Conservation (phyloP, 495 filamentous ascomycete genomes). For the Aspergillus sclerotioniger region DNA sequence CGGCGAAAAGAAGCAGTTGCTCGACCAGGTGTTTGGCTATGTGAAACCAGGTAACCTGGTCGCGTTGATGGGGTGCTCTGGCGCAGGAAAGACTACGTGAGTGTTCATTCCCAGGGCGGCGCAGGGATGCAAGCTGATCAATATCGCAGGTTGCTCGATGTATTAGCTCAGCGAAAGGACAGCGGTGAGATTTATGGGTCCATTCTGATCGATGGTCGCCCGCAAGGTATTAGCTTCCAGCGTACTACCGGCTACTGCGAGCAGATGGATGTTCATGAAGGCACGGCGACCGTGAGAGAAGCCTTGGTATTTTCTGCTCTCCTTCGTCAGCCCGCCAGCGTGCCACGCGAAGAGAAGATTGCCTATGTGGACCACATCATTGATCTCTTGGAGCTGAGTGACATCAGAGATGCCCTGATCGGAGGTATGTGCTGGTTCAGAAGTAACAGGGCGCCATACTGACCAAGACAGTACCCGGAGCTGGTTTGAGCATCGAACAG, state of each 20-base stretch:
- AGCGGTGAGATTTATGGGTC: constrained; percentile 48
- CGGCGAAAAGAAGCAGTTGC: constrained; percentile 52
- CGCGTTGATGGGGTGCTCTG: constrained; percentile 78
- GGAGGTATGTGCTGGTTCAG: constrained; percentile 44
- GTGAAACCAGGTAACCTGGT: constrained; percentile 78
- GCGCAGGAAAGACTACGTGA: constrained; percentile 82
- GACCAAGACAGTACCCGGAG: constrained; percentile 49
- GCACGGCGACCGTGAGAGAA: constrained; percentile 44
- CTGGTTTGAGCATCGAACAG: constrained; percentile 80
- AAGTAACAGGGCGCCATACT: constrained; percentile 10
- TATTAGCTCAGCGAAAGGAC: constrained; percentile 48
- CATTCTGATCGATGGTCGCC: constrained; percentile 47
- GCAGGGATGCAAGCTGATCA: constrained; percentile 49
- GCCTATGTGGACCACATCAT: constrained; percentile 52
- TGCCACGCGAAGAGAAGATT: constrained; percentile 44
- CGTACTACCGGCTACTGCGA: constrained; percentile 78
- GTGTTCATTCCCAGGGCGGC: constrained; percentile 44
- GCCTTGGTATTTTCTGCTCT: constrained; percentile 50
- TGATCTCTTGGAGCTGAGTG: constrained; percentile 44
- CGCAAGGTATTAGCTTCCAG: constrained; percentile 47
- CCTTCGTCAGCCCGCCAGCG: constrained; percentile 39
- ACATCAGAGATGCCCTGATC: constrained; percentile 59
- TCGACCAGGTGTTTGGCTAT: constrained; percentile 73
- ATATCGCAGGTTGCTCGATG: constrained; percentile 47
- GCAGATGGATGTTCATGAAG: constrained; percentile 77